Evolutionary conservation across 2,329 filamentous ascomycete genomes (phyloP).

Genomic region (Diaporthe ampelina): DNA sequence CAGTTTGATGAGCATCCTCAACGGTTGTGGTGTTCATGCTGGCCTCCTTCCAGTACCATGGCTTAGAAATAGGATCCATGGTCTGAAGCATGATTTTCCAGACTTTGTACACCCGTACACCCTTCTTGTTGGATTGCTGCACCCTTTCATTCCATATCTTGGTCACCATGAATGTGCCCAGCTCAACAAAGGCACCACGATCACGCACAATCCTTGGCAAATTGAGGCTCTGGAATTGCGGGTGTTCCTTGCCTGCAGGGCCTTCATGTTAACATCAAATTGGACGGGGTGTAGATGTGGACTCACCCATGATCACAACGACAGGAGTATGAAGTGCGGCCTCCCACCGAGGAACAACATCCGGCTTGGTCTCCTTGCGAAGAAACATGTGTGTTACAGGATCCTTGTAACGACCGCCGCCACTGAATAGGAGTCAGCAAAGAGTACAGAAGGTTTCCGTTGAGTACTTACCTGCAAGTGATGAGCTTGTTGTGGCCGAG

Average conservation of each 20-base stretch:
- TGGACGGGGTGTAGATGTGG: not conserved
- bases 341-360: not conserved
- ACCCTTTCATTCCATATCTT: conserved; percentile 76
- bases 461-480: conserved; percentile 66
- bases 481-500: conserved; percentile 75
- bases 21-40: conserved; percentile 24
- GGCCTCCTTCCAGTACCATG: conserved; percentile 70
- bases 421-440: conserved; percentile 51
- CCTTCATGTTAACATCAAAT: conserved; percentile 30
- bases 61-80: conserved; percentile 58
- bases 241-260: conserved; percentile 63
- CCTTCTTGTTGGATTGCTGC: conserved; percentile 43
- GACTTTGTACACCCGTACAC: conserved; percentile 39
- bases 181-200: conserved; percentile 68
- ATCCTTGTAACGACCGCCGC: conserved; percentile 61
- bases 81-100: conserved; percentile 77
- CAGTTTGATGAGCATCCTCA: not conserved
- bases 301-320: conserved; percentile 67
- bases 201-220: conserved; percentile 66
- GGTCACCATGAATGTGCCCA: conserved; percentile 78
- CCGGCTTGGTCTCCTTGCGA: not conserved
- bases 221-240: conserved; percentile 44
- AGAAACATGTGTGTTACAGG: not conserved
- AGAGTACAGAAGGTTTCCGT: not conserved
- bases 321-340: conserved; percentile 58